Base-by-base conservation (phyloP, 345 rosid genomes). In the Citrus unshiu region DNA sequence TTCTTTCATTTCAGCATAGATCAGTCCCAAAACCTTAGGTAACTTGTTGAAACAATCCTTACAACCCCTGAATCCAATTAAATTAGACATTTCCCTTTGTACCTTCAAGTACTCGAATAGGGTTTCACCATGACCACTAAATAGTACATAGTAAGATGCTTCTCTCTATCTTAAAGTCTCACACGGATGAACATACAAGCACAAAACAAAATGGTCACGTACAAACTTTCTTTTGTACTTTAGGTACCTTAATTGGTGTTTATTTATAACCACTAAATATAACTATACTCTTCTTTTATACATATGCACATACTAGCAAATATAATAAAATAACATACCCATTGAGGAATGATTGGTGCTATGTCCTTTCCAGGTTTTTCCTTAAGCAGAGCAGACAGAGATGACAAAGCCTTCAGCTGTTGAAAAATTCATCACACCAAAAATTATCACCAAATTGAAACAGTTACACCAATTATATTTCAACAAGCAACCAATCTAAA, bases 341-440 rank as follows among this genome's bases (percentile, higher is more conserved):
- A 95, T 84, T 95, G 99, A 32, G 98, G 97, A 81, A 95, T 88
- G 66, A 89, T 78, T 1, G 83, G 89, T 75, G 86, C 77, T 72
- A 93, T 29, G 51, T 91, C 97, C 87, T 91, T 94, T 74, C 84
- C 91, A 70, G 95, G 77, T 91, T 89, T 95, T 70, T 89, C 86
- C 89, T 93, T 92, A 77, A 95, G 75, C 77, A 90, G 77, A 49
- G 63, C 79, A 65, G 97, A 89, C 62, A 93, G 64, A 80, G 94
- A 82, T 80, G 91, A 76, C 78, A 95, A 85, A 75, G 99, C 99
- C 83, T 95, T 95, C 76, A 95, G 93, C 97, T 95, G 96, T 86
- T 56, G 76, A 79, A 63, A 60, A 82, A 85, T 51, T 32, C 24
- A 49, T 35, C 78, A 51, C 27, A 56, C 3, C 34, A 22, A 76